phyloP scores from a whole-genome alignment of 1,284 basidiomycete genomes.

The Somion occarium region DNA sequence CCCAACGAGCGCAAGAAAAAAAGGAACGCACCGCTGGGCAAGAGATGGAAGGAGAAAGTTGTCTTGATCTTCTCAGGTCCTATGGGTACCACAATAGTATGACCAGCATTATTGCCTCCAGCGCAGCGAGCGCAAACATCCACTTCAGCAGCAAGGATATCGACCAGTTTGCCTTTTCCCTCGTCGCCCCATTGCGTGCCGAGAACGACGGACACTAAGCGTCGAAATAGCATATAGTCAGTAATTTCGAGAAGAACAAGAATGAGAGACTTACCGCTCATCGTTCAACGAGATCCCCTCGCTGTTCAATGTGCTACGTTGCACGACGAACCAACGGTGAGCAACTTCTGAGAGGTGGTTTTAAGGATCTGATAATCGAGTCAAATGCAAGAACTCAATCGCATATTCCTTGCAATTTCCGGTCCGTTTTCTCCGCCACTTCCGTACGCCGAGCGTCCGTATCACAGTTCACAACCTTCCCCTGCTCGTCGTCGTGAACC shows the following conservation, averaged over 20 bases:
- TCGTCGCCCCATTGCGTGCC: constrained; percentile 96
- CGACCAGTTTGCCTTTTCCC: constrained; percentile 94
- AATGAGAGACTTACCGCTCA: constrained; percentile 7
- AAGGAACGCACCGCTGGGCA: constrained; percentile 81
- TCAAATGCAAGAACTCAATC: too few relatives aligned
- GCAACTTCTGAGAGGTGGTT: too few relatives aligned
- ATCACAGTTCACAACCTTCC: too few relatives aligned
- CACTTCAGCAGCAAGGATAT: constrained; percentile 83
- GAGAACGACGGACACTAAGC: constrained; percentile 69
- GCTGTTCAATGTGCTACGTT: neutral
- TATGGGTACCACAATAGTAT: constrained; percentile 90
- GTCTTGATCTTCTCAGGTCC: constrained; percentile 63
- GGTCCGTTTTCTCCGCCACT: too few relatives aligned
- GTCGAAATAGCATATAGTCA: neutral
- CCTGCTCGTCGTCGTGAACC: too few relatives aligned
- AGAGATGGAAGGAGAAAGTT: constrained; percentile 93
- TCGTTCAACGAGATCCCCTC: neutral
- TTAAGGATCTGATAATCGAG: too few relatives aligned
- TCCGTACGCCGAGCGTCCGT: too few relatives aligned
- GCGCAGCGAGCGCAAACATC: constrained; percentile 97
- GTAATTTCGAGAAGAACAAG: neutral
- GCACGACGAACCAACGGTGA: neutral
- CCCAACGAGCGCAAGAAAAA: neutral
- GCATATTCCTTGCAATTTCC: too few relatives aligned
- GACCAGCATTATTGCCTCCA: constrained; percentile 98